These are phyloP conservation scores for Talaromyces funiculosus DNA, from an alignment of 2,329 filamentous ascomycete genomes.

Conservation along the genomic window DNA sequence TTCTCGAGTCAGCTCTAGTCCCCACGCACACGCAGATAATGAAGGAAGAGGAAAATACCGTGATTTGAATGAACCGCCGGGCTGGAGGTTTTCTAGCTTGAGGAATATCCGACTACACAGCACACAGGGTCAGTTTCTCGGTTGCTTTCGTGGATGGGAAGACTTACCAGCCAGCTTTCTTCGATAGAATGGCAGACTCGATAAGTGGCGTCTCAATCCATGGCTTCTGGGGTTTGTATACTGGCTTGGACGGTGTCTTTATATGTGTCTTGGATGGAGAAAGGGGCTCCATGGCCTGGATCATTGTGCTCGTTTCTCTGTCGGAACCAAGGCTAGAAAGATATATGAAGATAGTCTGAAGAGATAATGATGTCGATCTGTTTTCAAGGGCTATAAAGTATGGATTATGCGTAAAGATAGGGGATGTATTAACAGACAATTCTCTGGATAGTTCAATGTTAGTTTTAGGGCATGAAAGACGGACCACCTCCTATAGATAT, in stretches of 20 bases:
- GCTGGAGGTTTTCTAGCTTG: slow-evolving; percentile 80
- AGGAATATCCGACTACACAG: slow-evolving; percentile 63
- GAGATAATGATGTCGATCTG: neutral
- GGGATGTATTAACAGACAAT: neutral
- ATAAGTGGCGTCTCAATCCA: slow-evolving; percentile 70
- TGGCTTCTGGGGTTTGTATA: slow-evolving; percentile 35
- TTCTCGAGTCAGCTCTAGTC: neutral
- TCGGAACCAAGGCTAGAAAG: neutral
- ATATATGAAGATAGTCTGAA: neutral
- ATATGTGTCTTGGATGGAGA: neutral
- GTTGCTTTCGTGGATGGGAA: neutral
- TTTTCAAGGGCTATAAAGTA: neutral
- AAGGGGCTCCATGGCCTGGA: neutral
- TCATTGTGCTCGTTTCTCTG: neutral
- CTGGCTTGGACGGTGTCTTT: neutral
- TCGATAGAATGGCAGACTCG: slow-evolving; percentile 61
- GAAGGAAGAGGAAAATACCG: slow-evolving; percentile 27
- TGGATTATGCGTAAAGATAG: neutral
- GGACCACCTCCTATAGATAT: neutral
- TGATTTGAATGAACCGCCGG: slow-evolving; percentile 81
- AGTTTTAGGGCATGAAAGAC: neutral
- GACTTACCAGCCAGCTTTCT: slow-evolving; percentile 64
- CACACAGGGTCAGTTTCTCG: neutral
- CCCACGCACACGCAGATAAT: too few species aligned
- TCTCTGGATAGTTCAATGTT: neutral